Conservation (phyloP, 2,329 filamentous ascomycete genomes). For the Didymella pinodella region DNA sequence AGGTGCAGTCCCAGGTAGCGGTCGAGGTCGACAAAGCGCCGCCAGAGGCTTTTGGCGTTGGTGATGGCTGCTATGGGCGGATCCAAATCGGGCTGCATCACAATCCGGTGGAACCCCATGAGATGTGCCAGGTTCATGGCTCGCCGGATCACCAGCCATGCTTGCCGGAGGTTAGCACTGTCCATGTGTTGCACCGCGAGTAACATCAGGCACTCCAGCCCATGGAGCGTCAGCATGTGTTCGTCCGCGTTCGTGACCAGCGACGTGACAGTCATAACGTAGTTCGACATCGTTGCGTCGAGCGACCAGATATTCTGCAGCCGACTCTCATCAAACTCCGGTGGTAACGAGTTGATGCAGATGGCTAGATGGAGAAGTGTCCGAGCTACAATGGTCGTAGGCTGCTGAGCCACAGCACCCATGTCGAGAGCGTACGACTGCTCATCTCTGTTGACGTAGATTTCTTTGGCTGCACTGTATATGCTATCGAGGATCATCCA, state of each 20-base stretch:
- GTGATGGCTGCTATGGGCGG: constrained; percentile 39
- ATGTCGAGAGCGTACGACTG: constrained; percentile 47
- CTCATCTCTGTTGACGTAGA: constrained; percentile 43
- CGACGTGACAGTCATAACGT: constrained; percentile 41
- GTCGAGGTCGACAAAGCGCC: constrained; percentile 42
- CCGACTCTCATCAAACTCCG: constrained; percentile 40
- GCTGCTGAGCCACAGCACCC: constrained; percentile 39
- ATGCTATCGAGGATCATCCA: constrained; percentile 45
- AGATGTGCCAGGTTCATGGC: constrained; percentile 48
- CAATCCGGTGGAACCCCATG: constrained; percentile 50
- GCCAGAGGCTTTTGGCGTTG: constrained; percentile 42
- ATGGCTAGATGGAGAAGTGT: constrained; percentile 48
- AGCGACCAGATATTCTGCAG: constrained; percentile 44
- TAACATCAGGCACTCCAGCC: constrained; percentile 44
- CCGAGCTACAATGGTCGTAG: constrained; percentile 43
- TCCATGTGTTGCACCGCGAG: constrained; percentile 44
- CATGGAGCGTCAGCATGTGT: constrained; percentile 47
- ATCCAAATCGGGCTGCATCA: constrained; percentile 29
- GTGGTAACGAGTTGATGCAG: constrained; percentile 45
- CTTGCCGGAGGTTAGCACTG: constrained; percentile 42
- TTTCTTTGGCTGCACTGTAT: constrained; percentile 41
- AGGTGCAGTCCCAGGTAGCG: constrained; percentile 46
- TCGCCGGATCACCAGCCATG: constrained; percentile 46
- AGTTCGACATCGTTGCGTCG: constrained; percentile 45
- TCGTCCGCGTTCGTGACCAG: constrained; percentile 46